Evolutionary conservation across 805 yeast species (phyloP).

Genomic region (Spathaspora hagerdaliae): DNA sequence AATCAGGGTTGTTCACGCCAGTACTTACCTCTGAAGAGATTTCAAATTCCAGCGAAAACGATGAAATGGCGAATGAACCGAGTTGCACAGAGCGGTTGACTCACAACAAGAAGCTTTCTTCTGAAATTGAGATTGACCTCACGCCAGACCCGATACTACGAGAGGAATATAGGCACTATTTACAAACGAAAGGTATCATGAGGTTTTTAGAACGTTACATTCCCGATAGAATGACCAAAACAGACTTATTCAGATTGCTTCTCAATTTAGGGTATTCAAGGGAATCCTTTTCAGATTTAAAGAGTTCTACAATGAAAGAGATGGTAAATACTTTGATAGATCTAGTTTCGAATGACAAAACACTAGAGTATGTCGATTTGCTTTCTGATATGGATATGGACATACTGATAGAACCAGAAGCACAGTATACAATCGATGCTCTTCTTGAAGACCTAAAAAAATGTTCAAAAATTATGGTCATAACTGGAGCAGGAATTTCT

Average conservation of each 20-base stretch:
- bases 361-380: not conserved
- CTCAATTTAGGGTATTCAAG: conserved; percentile 16
- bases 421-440: conserved; percentile 8
- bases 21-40: not conserved
- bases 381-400: not conserved
- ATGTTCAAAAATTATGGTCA: conserved; percentile 52
- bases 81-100: too few species aligned
- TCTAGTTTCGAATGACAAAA: conserved; percentile 8
- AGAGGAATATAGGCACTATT: conserved; percentile 10
- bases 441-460: conserved; percentile 13
- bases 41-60: not conserved
- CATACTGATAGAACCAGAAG: not conserved
- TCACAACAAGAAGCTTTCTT: not conserved
- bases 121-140: not conserved
- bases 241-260: conserved; percentile 11
- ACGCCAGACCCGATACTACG: conserved; percentile 1
- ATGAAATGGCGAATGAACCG: too few species aligned
- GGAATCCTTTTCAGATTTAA: conserved; percentile 3
- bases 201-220: conserved; percentile 11
- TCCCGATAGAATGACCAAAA: conserved; percentile 9
- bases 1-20: not conserved
- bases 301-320: conserved; percentile 5
- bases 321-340: conserved; percentile 8
- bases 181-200: conserved; percentile 11
- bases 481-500: conserved; percentile 93